Evolutionary conservation across 352 stramenopile genomes (phyloP), one percentile per base, ranked within the genome.

Genomic region (Globisporangium mamillatum): DNA sequence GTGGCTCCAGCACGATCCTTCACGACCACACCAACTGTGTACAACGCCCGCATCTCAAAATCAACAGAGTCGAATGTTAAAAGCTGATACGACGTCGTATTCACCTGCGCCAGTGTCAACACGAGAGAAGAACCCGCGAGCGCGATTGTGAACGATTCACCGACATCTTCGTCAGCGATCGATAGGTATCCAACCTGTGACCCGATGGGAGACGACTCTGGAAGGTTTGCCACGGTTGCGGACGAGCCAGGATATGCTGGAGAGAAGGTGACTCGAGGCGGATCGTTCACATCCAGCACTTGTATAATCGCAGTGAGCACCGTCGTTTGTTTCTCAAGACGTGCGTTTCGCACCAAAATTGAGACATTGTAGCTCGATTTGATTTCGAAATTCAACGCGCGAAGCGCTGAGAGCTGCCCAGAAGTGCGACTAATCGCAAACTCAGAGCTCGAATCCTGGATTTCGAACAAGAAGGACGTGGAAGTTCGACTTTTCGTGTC

Each of bases 391-490:
- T 82, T 78, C 9, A 82, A 48, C 32, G n/a, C 3, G 2, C 53
- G 41, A 4, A 48, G 18, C n/a, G 60, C 36, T 9, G 60, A 53
- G 12, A 80, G 44, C 22, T 77, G 73, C 0, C 76, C 76, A n/a
- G 46, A 73, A 2, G 60, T 53, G 2, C 69, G 55, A 61, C 46
- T 74, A 18, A 81, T 67, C 4, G 36, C 29, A 52, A 78, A 78
- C 63, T 59, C 41, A 46, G 69, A 9, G 61, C 29, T 34, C 4
- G 61, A 16, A 48, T 53, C 61, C 22, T 67, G 61, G 12, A 67
- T 77, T 54, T 86, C 79, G 67, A 90, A 90, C 16, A 71, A 5
- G 24, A 85, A 88, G 14, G 63, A 63, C 0, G 57, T 68, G 0
- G 55, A 50, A 48, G 57, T 66, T 1, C 69, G 64, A 18, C 63